A percentile compares a stretch with the other conserved stretches of the same genome.
Conservation (phyloP, 2,329 filamentous ascomycete species). For the Orbilia ellipsospora region DNA sequence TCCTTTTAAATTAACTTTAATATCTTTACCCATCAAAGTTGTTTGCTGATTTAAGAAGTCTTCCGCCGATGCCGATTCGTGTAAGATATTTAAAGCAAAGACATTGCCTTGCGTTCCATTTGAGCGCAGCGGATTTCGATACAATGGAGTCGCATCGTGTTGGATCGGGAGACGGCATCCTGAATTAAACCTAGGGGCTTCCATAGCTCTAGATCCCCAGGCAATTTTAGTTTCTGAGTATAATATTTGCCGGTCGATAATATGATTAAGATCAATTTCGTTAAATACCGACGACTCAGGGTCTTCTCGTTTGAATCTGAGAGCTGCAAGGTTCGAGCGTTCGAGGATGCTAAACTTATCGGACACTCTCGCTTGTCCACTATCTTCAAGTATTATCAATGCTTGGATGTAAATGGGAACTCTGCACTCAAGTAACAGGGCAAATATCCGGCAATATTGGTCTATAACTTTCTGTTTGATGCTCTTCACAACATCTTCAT, state of each 20-base stretch:
- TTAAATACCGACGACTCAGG: conserved; percentile 10
- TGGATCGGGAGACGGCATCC: not conserved
- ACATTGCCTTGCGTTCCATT: conserved; percentile 12
- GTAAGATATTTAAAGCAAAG: conserved; percentile 15
- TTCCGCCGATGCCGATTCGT: not conserved
- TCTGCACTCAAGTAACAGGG: conserved; percentile 1
- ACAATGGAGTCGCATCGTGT: not conserved
- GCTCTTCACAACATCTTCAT: not conserved
- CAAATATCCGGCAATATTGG: conserved; percentile 2
- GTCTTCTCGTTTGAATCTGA: not conserved
- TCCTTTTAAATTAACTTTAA: conserved; percentile 2
- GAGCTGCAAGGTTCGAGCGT: not conserved
- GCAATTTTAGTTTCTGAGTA: conserved; percentile 12
- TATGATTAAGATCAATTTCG: not conserved
- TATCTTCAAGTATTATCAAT: not conserved
- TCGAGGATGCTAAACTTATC: not conserved
- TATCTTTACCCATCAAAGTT: conserved; percentile 4
- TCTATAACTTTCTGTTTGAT: conserved; percentile 1
- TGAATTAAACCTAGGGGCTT: not conserved
- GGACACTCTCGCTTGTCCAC: not conserved
- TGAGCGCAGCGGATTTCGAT: not conserved
- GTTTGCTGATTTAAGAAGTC: not conserved
- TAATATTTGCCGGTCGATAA: conserved; percentile 7
- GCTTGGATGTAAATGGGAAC: conserved; percentile 3
- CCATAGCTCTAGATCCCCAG: not conserved